Evolutionary conservation across 1,284 basidiomycete species (phyloP).

Genomic region (Microbotryum saponariae): DNA sequence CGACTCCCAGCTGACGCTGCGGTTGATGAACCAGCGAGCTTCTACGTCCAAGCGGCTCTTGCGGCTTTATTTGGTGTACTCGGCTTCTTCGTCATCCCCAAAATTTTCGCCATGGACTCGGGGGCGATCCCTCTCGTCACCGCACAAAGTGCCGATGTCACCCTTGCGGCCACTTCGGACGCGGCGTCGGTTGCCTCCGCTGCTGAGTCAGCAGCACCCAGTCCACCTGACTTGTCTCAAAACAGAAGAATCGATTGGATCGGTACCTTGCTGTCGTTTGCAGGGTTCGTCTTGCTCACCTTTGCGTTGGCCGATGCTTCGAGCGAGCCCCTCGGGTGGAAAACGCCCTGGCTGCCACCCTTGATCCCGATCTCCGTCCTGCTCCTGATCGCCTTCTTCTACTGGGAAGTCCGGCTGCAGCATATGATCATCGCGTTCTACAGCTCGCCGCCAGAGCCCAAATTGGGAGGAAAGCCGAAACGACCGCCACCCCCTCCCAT

Average conservation of each 20-base stretch:
- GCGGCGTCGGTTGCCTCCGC: conserved; percentile 4
- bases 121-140: conserved; percentile 1
- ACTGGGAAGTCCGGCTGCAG: conserved; percentile 60
- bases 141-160: neutral
- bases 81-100: conserved; percentile 52
- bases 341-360: conserved; percentile 40
- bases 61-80: conserved; percentile 49
- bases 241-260: conserved; percentile 72
- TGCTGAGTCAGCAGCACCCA: neutral
- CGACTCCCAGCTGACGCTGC: neutral
- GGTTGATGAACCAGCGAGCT: conserved; percentile 42
- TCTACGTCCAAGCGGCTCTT: conserved; percentile 53
- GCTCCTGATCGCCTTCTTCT: conserved; percentile 53
- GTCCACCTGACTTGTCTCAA: conserved; percentile 9
- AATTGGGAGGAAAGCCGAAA: conserved; percentile 4
- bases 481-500: conserved; percentile 51
- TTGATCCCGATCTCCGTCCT: conserved; percentile 58
- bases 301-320: conserved; percentile 57
- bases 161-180: conserved; percentile 3
- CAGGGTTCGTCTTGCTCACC: conserved; percentile 64
- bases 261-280: conserved; percentile 63
- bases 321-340: conserved; percentile 28
- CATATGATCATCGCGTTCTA: neutral
- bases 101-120: conserved; percentile 37
- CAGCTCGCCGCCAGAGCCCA: neutral